Base-by-base conservation (phyloP, 768 basidiomycete species). In the Pleurotus salmoneostramineus region DNA sequence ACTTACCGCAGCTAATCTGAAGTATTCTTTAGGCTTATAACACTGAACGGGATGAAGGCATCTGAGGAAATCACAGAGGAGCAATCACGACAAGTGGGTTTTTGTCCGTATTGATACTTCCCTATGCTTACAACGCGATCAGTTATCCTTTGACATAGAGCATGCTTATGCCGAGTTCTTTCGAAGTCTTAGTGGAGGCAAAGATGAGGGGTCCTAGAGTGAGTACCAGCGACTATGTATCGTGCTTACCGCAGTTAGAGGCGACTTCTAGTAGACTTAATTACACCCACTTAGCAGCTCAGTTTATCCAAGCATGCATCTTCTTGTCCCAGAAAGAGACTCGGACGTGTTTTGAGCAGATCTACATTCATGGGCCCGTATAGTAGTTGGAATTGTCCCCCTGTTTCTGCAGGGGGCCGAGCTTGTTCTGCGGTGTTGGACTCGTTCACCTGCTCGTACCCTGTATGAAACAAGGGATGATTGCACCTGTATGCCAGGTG, bases 131-230 rank as follows among this genome's bases (percentile, higher is more conserved):
- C 21, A 34, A 56, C 14, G 42, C 14, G 21, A 1, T 27, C 36
- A 97, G 92, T 79, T 98, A 60, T 77, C 93, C n/a, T 98, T 98
- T 66, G 96, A 98, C 65, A 92, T 97, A 54, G 95, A 98, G 63
- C 87, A 96, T 65, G 95, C 96, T 0, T 98, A 98, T 66, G 89
- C 91, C 14, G 91, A 96, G 71, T 95, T 94, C 75, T 93, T 94
- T 79, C 75, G 87, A 56, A 91, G 89, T 73, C 66, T 93, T 52
- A 84, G 79, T 58, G 66, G 69, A 5, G 75, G 73, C 15, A 75
- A 76, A 61, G 73, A 74, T 50, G 68, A 69, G 48, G 61, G 60
- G n/a, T 66, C 61, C 14, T 64, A 57, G 56, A 12, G 12, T 50
- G 31, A 27, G 33, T 11, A 3, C 21, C n/a, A 33, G 15, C 17